Evolutionary conservation across 2,329 filamentous ascomycete species (phyloP).

Genomic region (Penicillium digitatum): DNA sequence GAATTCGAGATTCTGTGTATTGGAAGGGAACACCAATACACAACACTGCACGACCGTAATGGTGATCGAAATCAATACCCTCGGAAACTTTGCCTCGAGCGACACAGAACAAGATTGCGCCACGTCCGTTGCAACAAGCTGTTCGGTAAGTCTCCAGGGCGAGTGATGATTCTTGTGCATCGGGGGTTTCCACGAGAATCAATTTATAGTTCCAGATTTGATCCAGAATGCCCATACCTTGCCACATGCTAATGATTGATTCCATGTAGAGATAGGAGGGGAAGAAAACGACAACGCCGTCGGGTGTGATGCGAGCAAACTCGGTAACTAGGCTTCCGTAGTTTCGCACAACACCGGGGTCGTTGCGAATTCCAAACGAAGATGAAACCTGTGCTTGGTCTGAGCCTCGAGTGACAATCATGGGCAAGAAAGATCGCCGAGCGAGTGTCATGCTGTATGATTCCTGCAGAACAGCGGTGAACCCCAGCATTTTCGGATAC

Average conservation of each 20-base stretch:
- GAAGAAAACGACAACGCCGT: conserved; percentile 99
- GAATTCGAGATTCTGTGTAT: conserved; percentile 94
- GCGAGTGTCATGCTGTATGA: conserved; percentile 97
- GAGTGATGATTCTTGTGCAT: conserved; percentile 93
- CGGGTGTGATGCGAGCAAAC: conserved; percentile 91
- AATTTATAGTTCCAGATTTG: conserved; percentile 99
- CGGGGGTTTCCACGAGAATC: conserved; percentile 94
- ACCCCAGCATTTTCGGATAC: conserved; percentile 98
- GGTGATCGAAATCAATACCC: conserved; percentile 98
- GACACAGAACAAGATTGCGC: conserved; percentile 88
- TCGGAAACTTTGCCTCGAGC: conserved; percentile 96
- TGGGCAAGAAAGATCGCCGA: conserved; percentile 88
- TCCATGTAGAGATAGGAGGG: conserved; percentile 99
- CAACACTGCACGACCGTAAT: conserved; percentile 91
- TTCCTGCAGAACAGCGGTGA: conserved; percentile 87
- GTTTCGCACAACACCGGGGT: conserved; percentile 93
- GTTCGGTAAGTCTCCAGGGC: conserved; percentile 95
- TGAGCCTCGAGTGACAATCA: conserved; percentile 93
- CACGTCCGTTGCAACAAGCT: conserved; percentile 93
- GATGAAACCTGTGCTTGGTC: conserved; percentile 93
- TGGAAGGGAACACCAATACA: conserved; percentile 98
- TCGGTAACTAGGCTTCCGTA: conserved; percentile 91
- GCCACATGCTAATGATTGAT: conserved; percentile 98
- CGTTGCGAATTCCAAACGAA: conserved; percentile 90
- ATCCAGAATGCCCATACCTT: conserved; percentile 95